Percentiles rank a stretch among this genome's conserved stretches.
Evolutionary conservation across 305 asterid species (phyloP).

Genomic region (Galium porrigens): DNA sequence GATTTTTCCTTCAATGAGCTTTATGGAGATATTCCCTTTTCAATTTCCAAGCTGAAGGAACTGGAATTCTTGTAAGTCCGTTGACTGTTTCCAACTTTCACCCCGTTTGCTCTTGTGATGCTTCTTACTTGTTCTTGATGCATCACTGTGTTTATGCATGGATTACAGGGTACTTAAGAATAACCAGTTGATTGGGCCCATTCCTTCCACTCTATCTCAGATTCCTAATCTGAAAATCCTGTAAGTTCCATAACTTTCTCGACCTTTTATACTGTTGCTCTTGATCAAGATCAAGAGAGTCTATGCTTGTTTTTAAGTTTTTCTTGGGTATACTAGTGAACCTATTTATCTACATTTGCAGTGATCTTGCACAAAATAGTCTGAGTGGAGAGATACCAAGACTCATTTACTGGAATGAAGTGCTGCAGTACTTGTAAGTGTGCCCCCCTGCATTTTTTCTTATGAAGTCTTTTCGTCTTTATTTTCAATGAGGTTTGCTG

Average conservation of each 20-base stretch:
- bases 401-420: constrained; percentile 88
- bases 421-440: constrained; percentile 78
- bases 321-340: neutral
- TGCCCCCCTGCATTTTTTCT: neutral
- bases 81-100: neutral
- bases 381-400: constrained; percentile 90
- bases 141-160: neutral
- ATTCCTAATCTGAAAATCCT: constrained; percentile 76
- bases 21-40: constrained; percentile 82
- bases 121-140: neutral
- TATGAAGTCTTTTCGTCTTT: neutral
- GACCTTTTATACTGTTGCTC: neutral
- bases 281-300: neutral
- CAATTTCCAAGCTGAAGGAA: constrained; percentile 81
- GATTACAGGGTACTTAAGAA: constrained; percentile 47
- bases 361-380: constrained; percentile 87
- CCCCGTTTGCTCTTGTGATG: neutral
- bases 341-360: constrained; percentile 18
- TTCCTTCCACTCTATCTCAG: constrained; percentile 91
- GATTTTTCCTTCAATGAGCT: constrained; percentile 81
- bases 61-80: constrained; percentile 61
- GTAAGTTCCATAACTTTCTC: constrained; percentile 37
- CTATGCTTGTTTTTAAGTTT: neutral
- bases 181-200: constrained; percentile 78
- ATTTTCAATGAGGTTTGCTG: neutral